Evolutionary conservation across 495 filamentous ascomycete species (phyloP).

Genomic region (Lasiosphaeriaceae sp.): DNA sequence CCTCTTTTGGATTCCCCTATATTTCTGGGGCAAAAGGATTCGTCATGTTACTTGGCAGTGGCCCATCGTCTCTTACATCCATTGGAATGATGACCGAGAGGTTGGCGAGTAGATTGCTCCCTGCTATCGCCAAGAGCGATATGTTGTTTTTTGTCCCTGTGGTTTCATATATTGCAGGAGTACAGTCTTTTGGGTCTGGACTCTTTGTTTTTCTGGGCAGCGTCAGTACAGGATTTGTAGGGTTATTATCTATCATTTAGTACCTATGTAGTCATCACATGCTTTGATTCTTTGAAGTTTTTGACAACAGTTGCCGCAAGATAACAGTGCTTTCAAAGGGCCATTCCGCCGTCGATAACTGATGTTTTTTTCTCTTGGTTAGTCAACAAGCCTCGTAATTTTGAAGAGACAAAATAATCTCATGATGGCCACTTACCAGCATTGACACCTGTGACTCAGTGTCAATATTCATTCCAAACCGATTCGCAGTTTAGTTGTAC

Average conservation of each 20-base stretch:
- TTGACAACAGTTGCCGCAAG: too few relatives aligned
- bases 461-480: too few relatives aligned
- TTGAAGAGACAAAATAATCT: too few relatives aligned
- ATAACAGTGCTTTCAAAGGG: too few relatives aligned
- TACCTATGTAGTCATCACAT: neutral
- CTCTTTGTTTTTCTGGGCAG: neutral
- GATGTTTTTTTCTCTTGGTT: too few relatives aligned
- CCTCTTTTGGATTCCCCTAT: conserved; percentile 41
- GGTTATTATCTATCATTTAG: neutral
- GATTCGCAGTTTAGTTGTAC: too few relatives aligned
- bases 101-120: conserved; percentile 39
- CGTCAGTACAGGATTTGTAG: neutral
- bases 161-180: neutral
- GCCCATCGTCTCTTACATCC: conserved; percentile 42
- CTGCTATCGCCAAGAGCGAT: too few relatives aligned
- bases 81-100: conserved; percentile 47
- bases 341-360: conserved; percentile 43
- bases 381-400: too few relatives aligned
- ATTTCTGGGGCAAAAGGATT: conserved; percentile 46
- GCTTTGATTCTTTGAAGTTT: too few relatives aligned
- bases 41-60: conserved; percentile 44
- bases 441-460: conserved; percentile 30
- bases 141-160: neutral
- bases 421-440: too few relatives aligned
- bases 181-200: neutral